phyloP scores from a whole-genome alignment of 2,329 filamentous ascomycete species.

The Aureobasidium sp. region DNA sequence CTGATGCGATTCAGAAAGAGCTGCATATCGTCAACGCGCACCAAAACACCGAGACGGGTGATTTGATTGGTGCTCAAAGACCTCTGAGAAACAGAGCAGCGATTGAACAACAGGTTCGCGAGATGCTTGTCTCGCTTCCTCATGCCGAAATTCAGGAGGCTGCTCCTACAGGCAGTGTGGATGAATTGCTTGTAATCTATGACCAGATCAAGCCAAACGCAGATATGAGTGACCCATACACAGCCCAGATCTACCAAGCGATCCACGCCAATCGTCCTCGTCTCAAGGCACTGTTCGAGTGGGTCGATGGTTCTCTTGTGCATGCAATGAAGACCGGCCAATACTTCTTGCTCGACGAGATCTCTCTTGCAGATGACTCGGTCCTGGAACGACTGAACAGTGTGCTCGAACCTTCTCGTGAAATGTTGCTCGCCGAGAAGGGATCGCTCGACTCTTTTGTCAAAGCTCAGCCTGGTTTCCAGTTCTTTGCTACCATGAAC shows the following conservation, averaged over 20 bases:
- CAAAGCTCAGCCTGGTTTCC: conserved; percentile 69
- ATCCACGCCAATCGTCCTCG: conserved; percentile 51
- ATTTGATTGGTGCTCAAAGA: conserved; percentile 90
- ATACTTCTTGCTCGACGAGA: conserved; percentile 93
- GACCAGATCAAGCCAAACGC: conserved; percentile 40
- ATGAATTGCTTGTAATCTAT: conserved; percentile 55
- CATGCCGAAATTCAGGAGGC: conserved; percentile 22
- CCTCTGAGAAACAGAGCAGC: conserved; percentile 79
- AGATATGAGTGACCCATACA: conserved; percentile 12
- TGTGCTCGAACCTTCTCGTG: conserved; percentile 81
- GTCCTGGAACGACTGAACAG: conserved; percentile 95
- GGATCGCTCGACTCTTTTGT: conserved; percentile 78
- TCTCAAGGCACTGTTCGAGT: conserved; percentile 85
- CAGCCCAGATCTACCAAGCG: conserved; percentile 20
- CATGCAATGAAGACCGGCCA: conserved; percentile 86
- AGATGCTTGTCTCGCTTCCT: conserved; percentile 48
- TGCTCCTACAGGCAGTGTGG: conserved; percentile 35
- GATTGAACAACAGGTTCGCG: conserved; percentile 58
- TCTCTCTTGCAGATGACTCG: conserved; percentile 94
- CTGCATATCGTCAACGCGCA: conserved; percentile 93
- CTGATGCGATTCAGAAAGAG: conserved; percentile 67
- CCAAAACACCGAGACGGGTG: conserved; percentile 95
- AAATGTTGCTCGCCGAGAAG: conserved; percentile 87
- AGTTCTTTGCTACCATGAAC: conserved; percentile 99
- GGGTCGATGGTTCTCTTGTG: conserved; percentile 89